phyloP scores from a whole-genome alignment of 225 moss, liverwort and hornwort genomes.

The Physcomitrium patens region DNA sequence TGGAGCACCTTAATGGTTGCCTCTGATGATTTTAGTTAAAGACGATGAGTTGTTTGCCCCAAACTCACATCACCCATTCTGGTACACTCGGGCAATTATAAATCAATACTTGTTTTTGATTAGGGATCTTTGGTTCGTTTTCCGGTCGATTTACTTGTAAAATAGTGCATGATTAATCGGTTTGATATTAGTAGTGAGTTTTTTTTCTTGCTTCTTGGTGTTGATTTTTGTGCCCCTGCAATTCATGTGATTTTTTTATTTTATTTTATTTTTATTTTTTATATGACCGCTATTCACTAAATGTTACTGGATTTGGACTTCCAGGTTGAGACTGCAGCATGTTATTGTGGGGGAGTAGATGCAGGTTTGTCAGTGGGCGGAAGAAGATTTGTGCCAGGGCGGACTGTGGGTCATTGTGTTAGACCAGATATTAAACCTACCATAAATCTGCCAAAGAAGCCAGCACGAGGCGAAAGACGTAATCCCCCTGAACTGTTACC shows the following conservation, averaged over 20 bases:
- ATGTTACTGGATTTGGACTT: slow-evolving; percentile 30
- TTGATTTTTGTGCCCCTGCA: not conserved
- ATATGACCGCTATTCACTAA: slow-evolving; percentile 6
- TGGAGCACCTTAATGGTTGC: too few species aligned
- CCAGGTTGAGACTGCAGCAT: slow-evolving; percentile 99
- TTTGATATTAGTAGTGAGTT: not conserved
- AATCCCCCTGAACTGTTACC: slow-evolving; percentile 91
- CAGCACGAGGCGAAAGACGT: slow-evolving; percentile 84
- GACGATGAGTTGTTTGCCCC: too few species aligned
- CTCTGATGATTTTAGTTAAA: too few species aligned
- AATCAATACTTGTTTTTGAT: not conserved
- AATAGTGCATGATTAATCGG: not conserved
- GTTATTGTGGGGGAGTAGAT: slow-evolving; percentile 97
- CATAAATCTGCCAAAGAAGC: slow-evolving; percentile 82
- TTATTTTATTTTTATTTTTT: too few species aligned
- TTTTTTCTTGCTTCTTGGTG: not conserved
- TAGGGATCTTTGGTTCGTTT: not conserved
- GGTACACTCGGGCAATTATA: not conserved
- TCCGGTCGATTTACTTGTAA: too few species aligned
- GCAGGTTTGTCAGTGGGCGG: slow-evolving; percentile 92
- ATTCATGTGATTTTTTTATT: slow-evolving; percentile 2
- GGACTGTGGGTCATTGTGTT: slow-evolving; percentile 90
- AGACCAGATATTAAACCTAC: slow-evolving; percentile 96
- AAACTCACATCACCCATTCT: not conserved
- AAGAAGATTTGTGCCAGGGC: slow-evolving; percentile 89